phyloP scores from a whole-genome alignment of 441 rosid species.

The Jatropha podagrica region DNA sequence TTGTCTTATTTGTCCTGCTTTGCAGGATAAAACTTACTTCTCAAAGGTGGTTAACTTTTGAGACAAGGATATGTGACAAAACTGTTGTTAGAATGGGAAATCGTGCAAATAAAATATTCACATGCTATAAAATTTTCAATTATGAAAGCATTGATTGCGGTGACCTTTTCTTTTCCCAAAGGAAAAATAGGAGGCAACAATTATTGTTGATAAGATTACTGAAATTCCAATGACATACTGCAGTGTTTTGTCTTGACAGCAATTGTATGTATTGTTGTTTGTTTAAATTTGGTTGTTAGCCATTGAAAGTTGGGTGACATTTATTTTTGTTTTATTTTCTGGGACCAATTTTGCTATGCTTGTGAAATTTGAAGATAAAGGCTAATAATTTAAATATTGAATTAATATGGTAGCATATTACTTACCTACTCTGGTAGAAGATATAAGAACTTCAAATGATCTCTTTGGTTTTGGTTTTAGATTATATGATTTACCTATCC shows the following conservation, averaged over 20 bases:
- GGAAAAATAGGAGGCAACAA: background rate
- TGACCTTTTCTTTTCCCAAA: background rate
- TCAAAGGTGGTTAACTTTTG: background rate
- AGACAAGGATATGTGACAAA: background rate
- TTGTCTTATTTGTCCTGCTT: background rate
- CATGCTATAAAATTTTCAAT: background rate
- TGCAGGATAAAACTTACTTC: background rate
- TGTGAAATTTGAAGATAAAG: background rate
- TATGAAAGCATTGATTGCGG: background rate
- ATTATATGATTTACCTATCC: background rate
- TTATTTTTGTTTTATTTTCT: background rate
- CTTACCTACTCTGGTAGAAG: background rate
- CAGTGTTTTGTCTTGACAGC: background rate
- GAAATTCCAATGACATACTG: background rate
- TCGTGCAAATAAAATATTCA: background rate
- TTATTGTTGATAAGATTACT: background rate
- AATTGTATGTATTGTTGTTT: background rate
- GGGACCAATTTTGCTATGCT: background rate
- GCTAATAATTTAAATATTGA: too few species aligned
- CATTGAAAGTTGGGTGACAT: background rate
- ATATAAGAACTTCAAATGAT: background rate
- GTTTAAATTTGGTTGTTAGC: background rate
- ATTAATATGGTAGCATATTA: too few species aligned
- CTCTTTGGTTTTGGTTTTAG: background rate
- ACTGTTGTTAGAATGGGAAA: background rate